Percentiles rank a stretch among this genome's conserved stretches.
Evolutionary conservation across 2,329 filamentous ascomycete species (phyloP).

Genomic region (Aureobasidium sp.): DNA sequence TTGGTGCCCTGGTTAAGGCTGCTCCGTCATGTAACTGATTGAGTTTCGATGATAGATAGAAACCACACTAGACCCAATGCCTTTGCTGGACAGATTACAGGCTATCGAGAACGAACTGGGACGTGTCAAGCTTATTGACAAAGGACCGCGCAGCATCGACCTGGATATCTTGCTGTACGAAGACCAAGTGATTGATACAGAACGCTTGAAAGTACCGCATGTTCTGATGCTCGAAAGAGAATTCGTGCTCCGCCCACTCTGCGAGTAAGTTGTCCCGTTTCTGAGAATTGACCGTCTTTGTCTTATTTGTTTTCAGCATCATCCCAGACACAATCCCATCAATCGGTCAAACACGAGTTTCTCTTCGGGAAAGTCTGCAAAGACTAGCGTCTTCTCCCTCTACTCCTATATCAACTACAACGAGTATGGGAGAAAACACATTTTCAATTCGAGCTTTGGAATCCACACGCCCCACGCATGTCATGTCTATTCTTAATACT

Average conservation of each 20-base stretch:
- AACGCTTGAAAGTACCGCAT: conserved; percentile 79
- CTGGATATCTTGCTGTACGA: conserved; percentile 86
- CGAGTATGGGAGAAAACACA: conserved; percentile 5
- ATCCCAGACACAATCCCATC: conserved; percentile 36
- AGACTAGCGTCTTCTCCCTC: conserved; percentile 1
- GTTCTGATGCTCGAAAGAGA: conserved; percentile 79
- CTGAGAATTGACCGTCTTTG: not conserved
- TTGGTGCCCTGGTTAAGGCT: conserved; percentile 37
- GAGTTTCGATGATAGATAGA: conserved; percentile 55
- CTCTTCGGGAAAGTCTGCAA: conserved; percentile 5
- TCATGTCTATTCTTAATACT: conserved; percentile 94
- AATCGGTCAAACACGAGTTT: conserved; percentile 21
- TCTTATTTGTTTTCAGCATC: conserved; percentile 27
- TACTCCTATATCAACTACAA: conserved; percentile 30
- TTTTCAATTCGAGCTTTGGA: conserved; percentile 53
- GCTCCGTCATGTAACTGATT: conserved; percentile 14
- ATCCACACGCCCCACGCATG: conserved; percentile 54
- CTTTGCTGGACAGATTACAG: conserved; percentile 74
- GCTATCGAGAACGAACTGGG: conserved; percentile 74
- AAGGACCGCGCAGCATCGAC: conserved; percentile 91
- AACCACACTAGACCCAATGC: conserved; percentile 67
- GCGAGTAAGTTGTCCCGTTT: conserved; percentile 52
- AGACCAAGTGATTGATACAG: conserved; percentile 55
- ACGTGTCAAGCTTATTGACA: conserved; percentile 77
- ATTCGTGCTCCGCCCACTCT: conserved; percentile 83